Conservation (phyloP, 2,329 filamentous ascomycete genomes). For the Microsporum ferrugineum region DNA sequence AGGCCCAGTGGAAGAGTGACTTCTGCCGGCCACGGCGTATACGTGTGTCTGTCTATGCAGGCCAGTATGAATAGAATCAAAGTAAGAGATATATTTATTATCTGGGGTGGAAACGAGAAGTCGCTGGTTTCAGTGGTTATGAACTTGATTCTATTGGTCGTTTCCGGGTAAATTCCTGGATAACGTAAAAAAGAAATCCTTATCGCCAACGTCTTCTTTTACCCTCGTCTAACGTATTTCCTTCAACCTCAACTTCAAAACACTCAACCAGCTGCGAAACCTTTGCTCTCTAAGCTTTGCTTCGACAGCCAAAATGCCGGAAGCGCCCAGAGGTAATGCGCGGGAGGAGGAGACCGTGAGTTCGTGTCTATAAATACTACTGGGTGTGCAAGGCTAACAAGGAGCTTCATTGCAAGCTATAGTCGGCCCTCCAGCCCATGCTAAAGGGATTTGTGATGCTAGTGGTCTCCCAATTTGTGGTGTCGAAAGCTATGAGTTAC, state of each 20-base stretch:
- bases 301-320: neutral
- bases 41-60: neutral
- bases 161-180: neutral
- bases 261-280: neutral
- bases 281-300: neutral
- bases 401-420: neutral
- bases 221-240: neutral
- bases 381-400: neutral
- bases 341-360: neutral
- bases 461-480: constrained; percentile 46
- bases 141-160: too few species aligned
- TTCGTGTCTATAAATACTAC: neutral
- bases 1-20: neutral
- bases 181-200: neutral
- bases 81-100: neutral
- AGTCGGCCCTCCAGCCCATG: constrained; percentile 25
- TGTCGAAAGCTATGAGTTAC: constrained; percentile 42
- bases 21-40: neutral
- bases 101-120: neutral
- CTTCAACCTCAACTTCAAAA: neutral
- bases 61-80: neutral
- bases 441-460: constrained; percentile 50
- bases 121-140: neutral
- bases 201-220: neutral
- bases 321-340: neutral